These are phyloP conservation scores for Adansonia grandidieri DNA, from an alignment of 441 rosid genomes.

Conservation along the genomic window DNA sequence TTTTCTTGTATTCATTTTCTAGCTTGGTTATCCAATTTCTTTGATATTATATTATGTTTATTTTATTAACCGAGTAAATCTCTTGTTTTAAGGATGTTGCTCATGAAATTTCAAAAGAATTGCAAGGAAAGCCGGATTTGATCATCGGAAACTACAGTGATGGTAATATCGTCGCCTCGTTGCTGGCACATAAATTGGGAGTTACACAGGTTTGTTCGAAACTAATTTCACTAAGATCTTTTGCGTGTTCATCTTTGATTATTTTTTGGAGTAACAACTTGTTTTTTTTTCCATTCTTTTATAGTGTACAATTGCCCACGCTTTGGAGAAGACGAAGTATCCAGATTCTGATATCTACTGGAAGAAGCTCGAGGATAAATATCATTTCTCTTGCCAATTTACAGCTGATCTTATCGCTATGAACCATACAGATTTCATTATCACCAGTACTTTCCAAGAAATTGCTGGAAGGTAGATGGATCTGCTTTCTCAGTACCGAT, in stretches of 20 bases:
- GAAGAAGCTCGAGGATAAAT: slow-evolving; percentile 88
- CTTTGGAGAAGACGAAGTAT: slow-evolving; percentile 91
- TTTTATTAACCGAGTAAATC: background rate
- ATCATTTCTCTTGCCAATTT: slow-evolving; percentile 94
- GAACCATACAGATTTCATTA: slow-evolving; percentile 96
- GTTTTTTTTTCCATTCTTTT: background rate
- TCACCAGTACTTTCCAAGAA: slow-evolving; percentile 97
- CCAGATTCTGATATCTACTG: slow-evolving; percentile 96
- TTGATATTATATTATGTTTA: background rate
- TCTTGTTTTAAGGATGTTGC: slow-evolving; percentile 75
- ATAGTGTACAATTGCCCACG: slow-evolving; percentile 96
- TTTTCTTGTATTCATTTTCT: background rate
- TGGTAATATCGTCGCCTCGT: slow-evolving; percentile 92
- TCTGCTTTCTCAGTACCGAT: background rate
- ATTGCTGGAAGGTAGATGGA: slow-evolving; percentile 83
- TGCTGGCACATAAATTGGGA: slow-evolving; percentile 86
- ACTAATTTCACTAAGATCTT: background rate
- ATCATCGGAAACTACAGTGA: slow-evolving; percentile 97
- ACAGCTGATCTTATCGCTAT: slow-evolving; percentile 92
- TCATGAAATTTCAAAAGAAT: slow-evolving; percentile 73
- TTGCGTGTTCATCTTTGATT: background rate
- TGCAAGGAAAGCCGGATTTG: slow-evolving; percentile 92
- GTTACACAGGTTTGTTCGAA: slow-evolving; percentile 79
- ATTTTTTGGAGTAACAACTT: background rate
- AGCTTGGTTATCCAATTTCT: background rate